Evolutionary conservation across 2,329 filamentous ascomycete genomes (phyloP).

Genomic region (Exophiala alcalophila): DNA sequence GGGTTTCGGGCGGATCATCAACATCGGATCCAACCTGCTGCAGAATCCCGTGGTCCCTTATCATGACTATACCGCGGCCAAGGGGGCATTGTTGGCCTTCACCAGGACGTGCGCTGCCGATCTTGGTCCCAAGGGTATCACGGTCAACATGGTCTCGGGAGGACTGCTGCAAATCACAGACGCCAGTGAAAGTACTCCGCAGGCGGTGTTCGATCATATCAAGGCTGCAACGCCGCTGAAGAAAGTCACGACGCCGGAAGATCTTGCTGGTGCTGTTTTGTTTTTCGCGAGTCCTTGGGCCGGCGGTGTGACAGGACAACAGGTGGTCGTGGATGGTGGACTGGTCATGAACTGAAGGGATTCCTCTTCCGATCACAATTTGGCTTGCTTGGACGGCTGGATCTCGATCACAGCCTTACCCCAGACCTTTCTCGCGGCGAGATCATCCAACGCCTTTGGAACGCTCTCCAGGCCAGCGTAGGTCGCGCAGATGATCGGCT

Average conservation of each 20-base stretch:
- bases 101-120: slow-evolving; percentile 27
- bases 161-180: slow-evolving; percentile 25
- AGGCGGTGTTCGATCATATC: slow-evolving; percentile 27
- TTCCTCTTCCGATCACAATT: slow-evolving; percentile 9
- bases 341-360: slow-evolving; percentile 24
- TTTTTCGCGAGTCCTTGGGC: slow-evolving; percentile 27
- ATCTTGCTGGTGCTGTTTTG: slow-evolving; percentile 26
- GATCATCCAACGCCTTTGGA: slow-evolving; percentile 50
- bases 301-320: slow-evolving; percentile 22
- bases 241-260: slow-evolving; percentile 25
- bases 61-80: slow-evolving; percentile 28
- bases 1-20: slow-evolving; percentile 24
- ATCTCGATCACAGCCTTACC: slow-evolving; percentile 57
- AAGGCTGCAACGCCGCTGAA: slow-evolving; percentile 24
- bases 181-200: slow-evolving; percentile 23
- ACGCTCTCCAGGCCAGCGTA: slow-evolving; percentile 54
- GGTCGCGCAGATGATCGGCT: slow-evolving; percentile 51
- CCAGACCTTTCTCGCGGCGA: slow-evolving; percentile 51
- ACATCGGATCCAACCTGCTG: slow-evolving; percentile 27
- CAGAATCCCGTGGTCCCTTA: slow-evolving; percentile 28
- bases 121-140: slow-evolving; percentile 24
- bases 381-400: slow-evolving; percentile 23
- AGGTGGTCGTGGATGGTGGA: slow-evolving; percentile 27
- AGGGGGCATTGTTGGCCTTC: slow-evolving; percentile 25
- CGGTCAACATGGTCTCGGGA: slow-evolving; percentile 26